phyloP scores from a whole-genome alignment of 345 rosid species.

The Geranium rotundifolium region DNA sequence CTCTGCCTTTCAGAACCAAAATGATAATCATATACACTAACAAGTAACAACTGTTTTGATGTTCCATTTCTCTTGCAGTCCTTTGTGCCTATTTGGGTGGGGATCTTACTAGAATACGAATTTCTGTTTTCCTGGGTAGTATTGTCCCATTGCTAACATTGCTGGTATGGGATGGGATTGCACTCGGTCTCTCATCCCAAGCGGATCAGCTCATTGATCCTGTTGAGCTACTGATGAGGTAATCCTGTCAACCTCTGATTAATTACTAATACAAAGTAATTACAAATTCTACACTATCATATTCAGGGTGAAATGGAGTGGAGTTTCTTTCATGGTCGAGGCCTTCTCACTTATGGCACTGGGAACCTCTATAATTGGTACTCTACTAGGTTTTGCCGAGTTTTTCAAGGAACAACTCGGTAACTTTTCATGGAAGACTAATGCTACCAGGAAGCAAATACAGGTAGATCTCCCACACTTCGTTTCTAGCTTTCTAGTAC shows the following conservation, averaged over 20 bases:
- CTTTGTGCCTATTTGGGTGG: constrained; percentile 57
- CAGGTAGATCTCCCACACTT: constrained; percentile 8
- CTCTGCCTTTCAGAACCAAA: not conserved
- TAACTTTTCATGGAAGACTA: constrained; percentile 9
- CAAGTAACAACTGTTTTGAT: not conserved
- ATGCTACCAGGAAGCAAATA: constrained; percentile 6
- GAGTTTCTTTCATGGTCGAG: constrained; percentile 45
- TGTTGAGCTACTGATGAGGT: constrained; percentile 41
- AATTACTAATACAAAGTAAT: not conserved
- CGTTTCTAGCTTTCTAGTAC: not conserved
- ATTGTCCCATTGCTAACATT: constrained; percentile 41
- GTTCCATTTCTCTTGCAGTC: constrained; percentile 22
- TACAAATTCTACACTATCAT: not conserved
- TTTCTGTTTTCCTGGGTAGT: constrained; percentile 44
- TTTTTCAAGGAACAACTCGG: constrained; percentile 54
- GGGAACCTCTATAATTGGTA: constrained; percentile 49
- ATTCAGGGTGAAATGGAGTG: constrained; percentile 40
- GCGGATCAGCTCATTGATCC: constrained; percentile 36
- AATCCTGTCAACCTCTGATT: not conserved
- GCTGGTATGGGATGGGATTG: constrained; percentile 49
- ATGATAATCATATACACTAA: not conserved
- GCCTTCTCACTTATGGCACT: constrained; percentile 54
- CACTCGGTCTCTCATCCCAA: constrained; percentile 33
- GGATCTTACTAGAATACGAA: constrained; percentile 38
- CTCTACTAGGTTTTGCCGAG: constrained; percentile 49